These are phyloP conservation scores for Tolypocladium nubicola DNA, from an alignment of 2,329 filamentous ascomycete species.

Conservation along the genomic window DNA sequence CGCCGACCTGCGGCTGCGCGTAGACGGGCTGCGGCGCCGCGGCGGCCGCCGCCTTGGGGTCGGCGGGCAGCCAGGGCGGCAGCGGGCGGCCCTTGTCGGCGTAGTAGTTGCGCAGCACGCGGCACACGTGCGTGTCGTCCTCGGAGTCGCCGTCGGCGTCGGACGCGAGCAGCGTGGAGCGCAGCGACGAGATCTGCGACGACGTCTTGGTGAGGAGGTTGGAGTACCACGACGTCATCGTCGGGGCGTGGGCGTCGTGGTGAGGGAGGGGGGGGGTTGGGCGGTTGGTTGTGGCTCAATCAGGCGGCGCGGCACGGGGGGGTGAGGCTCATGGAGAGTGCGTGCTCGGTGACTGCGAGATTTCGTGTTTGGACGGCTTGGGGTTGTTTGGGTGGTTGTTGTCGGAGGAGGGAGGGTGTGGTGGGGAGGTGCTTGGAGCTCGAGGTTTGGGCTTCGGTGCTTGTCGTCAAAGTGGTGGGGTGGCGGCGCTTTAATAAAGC, in stretches of 20 bases:
- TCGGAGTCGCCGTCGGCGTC: slow-evolving; percentile 64
- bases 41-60: slow-evolving; percentile 51
- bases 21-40: slow-evolving; percentile 35
- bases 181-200: slow-evolving; percentile 53
- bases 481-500: neutral
- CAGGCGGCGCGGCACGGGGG: neutral
- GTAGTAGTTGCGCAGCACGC: slow-evolving; percentile 89
- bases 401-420: neutral
- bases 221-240: slow-evolving; percentile 74
- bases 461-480: neutral
- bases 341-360: neutral
- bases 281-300: neutral
- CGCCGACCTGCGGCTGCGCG: slow-evolving; percentile 38
- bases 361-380: neutral
- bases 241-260: slow-evolving; percentile 9
- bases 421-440: neutral
- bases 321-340: neutral
- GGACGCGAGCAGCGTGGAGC: slow-evolving; percentile 57
- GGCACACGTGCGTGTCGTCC: slow-evolving; percentile 91
- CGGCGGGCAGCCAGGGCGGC: slow-evolving; percentile 79
- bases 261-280: neutral
- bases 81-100: slow-evolving; percentile 73
- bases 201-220: slow-evolving; percentile 57
- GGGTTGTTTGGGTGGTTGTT: neutral
- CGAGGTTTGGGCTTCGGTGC: neutral